Conservation (phyloP, 495 filamentous ascomycete genomes). For the Rhypophila decipiens region DNA sequence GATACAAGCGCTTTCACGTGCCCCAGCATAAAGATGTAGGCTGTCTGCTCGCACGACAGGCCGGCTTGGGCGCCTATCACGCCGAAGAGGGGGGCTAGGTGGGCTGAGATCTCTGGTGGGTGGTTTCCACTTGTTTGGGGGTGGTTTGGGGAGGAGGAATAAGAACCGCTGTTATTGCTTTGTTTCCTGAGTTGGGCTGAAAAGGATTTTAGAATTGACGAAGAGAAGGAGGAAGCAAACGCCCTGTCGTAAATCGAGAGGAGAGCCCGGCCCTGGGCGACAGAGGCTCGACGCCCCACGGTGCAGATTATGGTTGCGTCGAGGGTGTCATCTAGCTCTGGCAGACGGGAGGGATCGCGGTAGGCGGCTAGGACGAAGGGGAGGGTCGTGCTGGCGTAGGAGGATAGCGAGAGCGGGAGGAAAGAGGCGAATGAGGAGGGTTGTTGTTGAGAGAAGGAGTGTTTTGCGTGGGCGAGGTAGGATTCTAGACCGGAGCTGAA, state of each 20-base stretch:
- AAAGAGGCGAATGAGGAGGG: constrained; percentile 60
- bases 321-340: constrained; percentile 69
- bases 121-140: constrained; percentile 5
- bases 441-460: constrained; percentile 10
- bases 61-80: constrained; percentile 59
- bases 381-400: constrained; percentile 70
- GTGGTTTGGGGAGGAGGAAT: no score
- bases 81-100: constrained; percentile 78
- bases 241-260: constrained; percentile 85
- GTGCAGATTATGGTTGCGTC: constrained; percentile 83
- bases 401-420: constrained; percentile 68
- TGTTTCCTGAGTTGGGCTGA: neutral
- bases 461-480: constrained; percentile 72
- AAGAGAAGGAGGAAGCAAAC: constrained; percentile 30
- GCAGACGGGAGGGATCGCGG: constrained; percentile 48
- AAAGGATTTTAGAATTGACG: neutral
- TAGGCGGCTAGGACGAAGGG: constrained; percentile 81
- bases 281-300: constrained; percentile 76
- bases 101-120: constrained; percentile 46
- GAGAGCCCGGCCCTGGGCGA: constrained; percentile 79
- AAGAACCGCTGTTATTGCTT: neutral
- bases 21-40: constrained; percentile 79
- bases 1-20: constrained; percentile 85
- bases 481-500: constrained; percentile 94
- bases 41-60: constrained; percentile 56